These are phyloP conservation scores for Clonostachys rosea DNA, from an alignment of 2,329 filamentous ascomycete genomes.

Conservation along the genomic window DNA sequence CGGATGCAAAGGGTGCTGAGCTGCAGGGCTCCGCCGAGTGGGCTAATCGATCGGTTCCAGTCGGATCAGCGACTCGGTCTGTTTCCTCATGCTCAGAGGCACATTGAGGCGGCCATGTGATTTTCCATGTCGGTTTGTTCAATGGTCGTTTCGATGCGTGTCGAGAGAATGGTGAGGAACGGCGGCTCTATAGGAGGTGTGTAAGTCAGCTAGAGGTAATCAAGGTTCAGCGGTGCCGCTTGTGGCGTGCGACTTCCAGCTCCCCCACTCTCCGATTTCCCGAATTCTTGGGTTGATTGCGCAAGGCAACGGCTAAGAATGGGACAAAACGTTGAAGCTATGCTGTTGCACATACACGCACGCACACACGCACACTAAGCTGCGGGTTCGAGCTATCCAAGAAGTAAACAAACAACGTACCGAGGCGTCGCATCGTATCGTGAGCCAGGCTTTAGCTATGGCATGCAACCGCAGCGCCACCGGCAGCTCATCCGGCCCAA, in stretches of 20 bases:
- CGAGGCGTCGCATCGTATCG: conserved; percentile 10
- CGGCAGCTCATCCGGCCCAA: conserved; percentile 14
- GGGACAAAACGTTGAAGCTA: neutral
- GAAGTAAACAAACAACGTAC: conserved; percentile 8
- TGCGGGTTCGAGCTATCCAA: neutral
- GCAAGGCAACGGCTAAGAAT: neutral
- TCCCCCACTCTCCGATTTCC: no score
- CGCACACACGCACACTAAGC: no score
- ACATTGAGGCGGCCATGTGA: no score
- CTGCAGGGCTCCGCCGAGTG: conserved; percentile 7
- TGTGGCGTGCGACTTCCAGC: neutral
- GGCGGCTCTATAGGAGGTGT: no score
- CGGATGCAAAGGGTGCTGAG: no score
- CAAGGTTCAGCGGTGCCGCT: neutral
- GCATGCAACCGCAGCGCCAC: neutral
- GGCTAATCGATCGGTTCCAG: conserved; percentile 20
- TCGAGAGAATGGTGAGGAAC: no score
- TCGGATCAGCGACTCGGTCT: conserved; percentile 17
- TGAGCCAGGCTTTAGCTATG: conserved; percentile 25
- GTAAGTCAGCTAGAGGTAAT: neutral
- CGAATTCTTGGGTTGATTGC: no score
- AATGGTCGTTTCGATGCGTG: no score
- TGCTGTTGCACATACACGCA: neutral
- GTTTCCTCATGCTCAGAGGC: no score
- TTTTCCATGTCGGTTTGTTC: no score